A percentile compares a stretch with the other conserved stretches of the same genome.
These are phyloP conservation scores for Agarophyton chilense DNA, from an alignment of 23 red algal genomes.

Conservation along the genomic window DNA sequence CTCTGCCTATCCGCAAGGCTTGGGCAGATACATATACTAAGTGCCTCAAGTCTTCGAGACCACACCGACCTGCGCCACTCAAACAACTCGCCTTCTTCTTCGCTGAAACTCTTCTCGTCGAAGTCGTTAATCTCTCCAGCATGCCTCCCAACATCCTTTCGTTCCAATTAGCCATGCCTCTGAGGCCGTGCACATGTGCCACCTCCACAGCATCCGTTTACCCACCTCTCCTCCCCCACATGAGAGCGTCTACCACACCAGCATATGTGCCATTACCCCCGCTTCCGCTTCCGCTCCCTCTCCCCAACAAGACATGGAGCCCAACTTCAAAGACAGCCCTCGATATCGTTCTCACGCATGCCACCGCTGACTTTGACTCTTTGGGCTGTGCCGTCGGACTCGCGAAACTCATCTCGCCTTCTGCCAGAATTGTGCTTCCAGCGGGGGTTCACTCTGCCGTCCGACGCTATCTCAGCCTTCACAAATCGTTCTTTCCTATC, in stretches of 20 bases:
- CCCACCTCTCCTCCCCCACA: background rate
- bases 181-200: background rate
- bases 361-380: conserved; percentile 67
- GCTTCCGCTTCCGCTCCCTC: background rate
- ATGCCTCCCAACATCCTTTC: conserved; percentile 15
- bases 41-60: background rate
- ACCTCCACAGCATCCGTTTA: background rate
- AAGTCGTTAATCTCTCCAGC: background rate
- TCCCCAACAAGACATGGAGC: background rate
- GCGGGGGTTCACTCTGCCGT: conserved; percentile 48
- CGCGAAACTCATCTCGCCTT: conserved; percentile 26
- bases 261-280: background rate
- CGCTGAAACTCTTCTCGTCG: background rate
- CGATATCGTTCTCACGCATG: conserved; percentile 61
- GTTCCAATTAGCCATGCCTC: conserved; percentile 10
- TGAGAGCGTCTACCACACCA: background rate
- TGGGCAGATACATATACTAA: background rate
- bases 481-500: conserved; percentile 64
- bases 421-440: conserved; percentile 26
- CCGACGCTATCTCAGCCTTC: conserved; percentile 28
- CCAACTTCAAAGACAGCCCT: background rate
- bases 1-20: too few relatives aligned
- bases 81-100: background rate
- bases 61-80: background rate
- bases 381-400: conserved; percentile 64